Conservation (phyloP, 2,329 filamentous ascomycete species). For the Fusarium mexicanum region DNA sequence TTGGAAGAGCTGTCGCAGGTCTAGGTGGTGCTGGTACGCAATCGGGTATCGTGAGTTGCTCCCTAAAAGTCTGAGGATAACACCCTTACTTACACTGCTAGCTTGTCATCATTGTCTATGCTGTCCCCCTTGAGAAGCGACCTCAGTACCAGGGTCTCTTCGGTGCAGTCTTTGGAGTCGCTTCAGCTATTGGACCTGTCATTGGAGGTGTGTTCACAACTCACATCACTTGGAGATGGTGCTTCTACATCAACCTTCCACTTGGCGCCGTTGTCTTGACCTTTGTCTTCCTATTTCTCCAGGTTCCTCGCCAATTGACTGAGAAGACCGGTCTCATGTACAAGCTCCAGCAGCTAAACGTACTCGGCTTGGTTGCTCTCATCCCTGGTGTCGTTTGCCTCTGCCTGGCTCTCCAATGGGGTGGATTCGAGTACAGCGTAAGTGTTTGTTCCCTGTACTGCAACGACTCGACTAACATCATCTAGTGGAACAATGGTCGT, state of each 20-base stretch:
- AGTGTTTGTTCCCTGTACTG: neutral
- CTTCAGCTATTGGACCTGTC: slow-evolving; percentile 43
- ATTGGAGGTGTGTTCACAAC: slow-evolving; percentile 44
- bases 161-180: slow-evolving; percentile 54
- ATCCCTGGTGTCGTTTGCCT: slow-evolving; percentile 62
- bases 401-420: slow-evolving; percentile 60
- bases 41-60: slow-evolving; percentile 51
- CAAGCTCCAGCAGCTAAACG: slow-evolving; percentile 4
- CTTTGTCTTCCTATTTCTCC: slow-evolving; percentile 40
- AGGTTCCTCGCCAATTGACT: slow-evolving; percentile 18
- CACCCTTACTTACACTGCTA: neutral
- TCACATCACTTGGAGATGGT: slow-evolving; percentile 49
- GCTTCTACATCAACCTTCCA: slow-evolving; percentile 51
- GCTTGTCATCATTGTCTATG: slow-evolving; percentile 36
- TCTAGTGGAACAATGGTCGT: neutral
- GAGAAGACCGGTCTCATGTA: slow-evolving; percentile 21
- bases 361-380: slow-evolving; percentile 60
- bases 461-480: neutral
- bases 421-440: slow-evolving; percentile 22
- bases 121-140: slow-evolving; percentile 53
- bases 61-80: neutral
- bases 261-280: slow-evolving; percentile 45
- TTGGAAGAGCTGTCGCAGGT: slow-evolving; percentile 62
- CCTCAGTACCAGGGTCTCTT: slow-evolving; percentile 43
- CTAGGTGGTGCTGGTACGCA: slow-evolving; percentile 62